Evolutionary conservation across 495 filamentous ascomycete species (phyloP).

Genomic region (Pseudoneurospora amorphoporcata): DNA sequence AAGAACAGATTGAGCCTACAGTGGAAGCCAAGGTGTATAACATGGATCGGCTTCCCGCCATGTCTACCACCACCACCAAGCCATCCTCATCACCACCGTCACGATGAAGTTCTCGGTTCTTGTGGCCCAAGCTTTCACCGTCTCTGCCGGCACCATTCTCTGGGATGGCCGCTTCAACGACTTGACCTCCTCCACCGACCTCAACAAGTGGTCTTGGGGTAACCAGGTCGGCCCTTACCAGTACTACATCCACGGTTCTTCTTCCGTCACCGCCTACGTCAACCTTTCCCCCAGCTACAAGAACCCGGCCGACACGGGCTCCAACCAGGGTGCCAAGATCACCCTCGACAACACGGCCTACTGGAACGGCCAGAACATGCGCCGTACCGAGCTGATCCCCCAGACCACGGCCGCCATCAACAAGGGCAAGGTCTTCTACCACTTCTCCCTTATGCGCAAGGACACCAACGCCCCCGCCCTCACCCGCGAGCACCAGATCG

Average conservation of each 20-base stretch:
- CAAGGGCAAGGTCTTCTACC: constrained; percentile 53
- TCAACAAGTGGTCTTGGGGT: constrained; percentile 55
- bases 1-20: neutral
- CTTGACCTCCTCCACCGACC: constrained; percentile 36
- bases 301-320: constrained; percentile 55
- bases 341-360: constrained; percentile 55
- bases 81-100: neutral
- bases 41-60: neutral
- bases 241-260: constrained; percentile 62
- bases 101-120: constrained; percentile 22
- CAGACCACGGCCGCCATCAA: constrained; percentile 56
- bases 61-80: neutral
- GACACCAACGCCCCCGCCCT: constrained; percentile 49
- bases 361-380: constrained; percentile 49
- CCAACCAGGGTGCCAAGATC: constrained; percentile 56
- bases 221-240: constrained; percentile 59
- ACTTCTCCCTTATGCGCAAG: constrained; percentile 55
- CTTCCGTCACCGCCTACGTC: constrained; percentile 45
- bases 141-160: constrained; percentile 35
- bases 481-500: constrained; percentile 61
- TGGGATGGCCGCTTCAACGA: constrained; percentile 58
- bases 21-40: neutral
- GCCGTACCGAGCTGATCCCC: constrained; percentile 53
- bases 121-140: constrained; percentile 13
- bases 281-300: constrained; percentile 46